Conservation (phyloP, 75 land plant genomes). For the Pinus taeda region DNA sequence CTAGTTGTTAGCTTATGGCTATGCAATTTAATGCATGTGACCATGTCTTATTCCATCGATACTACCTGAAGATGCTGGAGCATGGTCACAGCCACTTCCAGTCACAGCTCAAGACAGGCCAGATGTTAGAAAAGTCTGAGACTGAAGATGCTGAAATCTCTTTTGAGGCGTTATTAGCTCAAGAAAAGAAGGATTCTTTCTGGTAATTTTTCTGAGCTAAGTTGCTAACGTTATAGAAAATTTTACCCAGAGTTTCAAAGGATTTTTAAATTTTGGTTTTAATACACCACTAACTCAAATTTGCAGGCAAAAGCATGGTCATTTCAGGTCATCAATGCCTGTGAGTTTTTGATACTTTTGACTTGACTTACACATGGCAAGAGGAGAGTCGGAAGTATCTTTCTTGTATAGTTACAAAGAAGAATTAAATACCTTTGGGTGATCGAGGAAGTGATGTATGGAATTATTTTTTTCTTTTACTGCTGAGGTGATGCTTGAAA, state of each 20-base stretch:
- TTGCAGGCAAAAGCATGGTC: constrained; percentile 13
- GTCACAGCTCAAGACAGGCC: constrained; percentile 41
- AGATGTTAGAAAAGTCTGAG: constrained; percentile 35
- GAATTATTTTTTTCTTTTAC: background rate
- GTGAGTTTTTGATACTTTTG: background rate
- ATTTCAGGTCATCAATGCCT: constrained; percentile 4
- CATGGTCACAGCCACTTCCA: constrained; percentile 55
- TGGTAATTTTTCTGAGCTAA: constrained; percentile 37
- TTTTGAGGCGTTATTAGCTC: constrained; percentile 77
- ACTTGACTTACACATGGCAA: background rate
- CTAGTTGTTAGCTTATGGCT: background rate
- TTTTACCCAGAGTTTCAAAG: no score
- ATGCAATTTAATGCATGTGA: background rate
- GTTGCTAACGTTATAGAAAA: background rate
- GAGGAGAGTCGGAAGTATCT: background rate
- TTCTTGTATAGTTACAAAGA: constrained; percentile 4
- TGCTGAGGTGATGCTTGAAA: background rate
- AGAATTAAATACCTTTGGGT: background rate
- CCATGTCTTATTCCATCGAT: background rate
- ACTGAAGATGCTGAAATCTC: constrained; percentile 60
- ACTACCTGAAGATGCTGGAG: constrained; percentile 61
- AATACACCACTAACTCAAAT: background rate
- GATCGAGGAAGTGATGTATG: background rate
- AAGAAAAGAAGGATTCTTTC: constrained; percentile 82
- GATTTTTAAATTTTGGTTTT: background rate